Evolutionary conservation across 352 stramenopile genomes (phyloP), one percentile per base, ranked within the genome.

Genomic region (Peronospora destructor): DNA sequence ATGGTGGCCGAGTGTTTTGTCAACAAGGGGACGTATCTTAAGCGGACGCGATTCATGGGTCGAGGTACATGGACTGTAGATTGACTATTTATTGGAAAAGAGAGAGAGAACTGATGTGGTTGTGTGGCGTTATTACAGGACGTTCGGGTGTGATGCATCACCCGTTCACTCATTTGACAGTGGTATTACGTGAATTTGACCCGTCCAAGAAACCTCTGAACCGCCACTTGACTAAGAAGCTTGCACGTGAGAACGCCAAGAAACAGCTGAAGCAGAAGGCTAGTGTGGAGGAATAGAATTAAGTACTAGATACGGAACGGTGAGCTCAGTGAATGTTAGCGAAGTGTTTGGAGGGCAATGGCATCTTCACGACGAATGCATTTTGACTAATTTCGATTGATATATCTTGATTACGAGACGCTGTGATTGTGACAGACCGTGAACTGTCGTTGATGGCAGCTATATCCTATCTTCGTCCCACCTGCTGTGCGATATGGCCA

Each of bases 1-100:
- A 76, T 87, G 66, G 65, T 93, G 29, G 64, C 78, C 33, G 77
- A 93, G 64, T 87, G 76, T 59, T 91, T 93, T 36, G 79, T 93
- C 37, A 91, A 87, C 66, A 90, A 91, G 57, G 82, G 82, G 35
- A 62, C 77, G 34, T 89, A 75, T 61, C 66, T 93, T 26, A 93
- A 93, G 72, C 81, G 81, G 45, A 52, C 90, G 49, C 74, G 76
- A 42, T 87, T 90, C 59, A 92, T 92, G 81, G 81, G 81, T 5
- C 73, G 81, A 77, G 80, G 78, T 85, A 52, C 46, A 61, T 54
- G 8, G 28, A 29, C 17, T 50, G 28, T 0, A n/a, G 9, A 29
- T 39, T 38, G 17, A 3, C 19, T 1, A 21, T 21, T 21, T 8
- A n/a, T 23, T 28, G 10, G 19, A 21, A 23, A 44, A 6, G 40